Evolutionary conservation across 1,139 yeast genomes (phyloP).

Genomic region (Zhuliangozyma blackwelliae): DNA sequence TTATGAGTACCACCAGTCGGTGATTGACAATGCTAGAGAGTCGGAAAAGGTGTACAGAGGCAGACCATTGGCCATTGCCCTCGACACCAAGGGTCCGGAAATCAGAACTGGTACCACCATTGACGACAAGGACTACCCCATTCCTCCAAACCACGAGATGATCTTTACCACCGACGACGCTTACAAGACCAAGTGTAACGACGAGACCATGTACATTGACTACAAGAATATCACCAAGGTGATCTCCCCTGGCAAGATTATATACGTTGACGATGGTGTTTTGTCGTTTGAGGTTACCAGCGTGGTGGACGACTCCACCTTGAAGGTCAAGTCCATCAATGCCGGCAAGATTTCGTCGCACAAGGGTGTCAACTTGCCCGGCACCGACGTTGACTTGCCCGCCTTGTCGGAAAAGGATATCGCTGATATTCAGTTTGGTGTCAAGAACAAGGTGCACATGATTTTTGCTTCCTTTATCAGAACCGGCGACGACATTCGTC

Average conservation of each 20-base stretch:
- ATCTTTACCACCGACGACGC: constrained; percentile 86
- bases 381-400: constrained; percentile 98
- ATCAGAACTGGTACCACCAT: constrained; percentile 96
- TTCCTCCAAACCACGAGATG: constrained; percentile 85
- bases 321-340: constrained; percentile 85
- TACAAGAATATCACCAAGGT: constrained; percentile 96
- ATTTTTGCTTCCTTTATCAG: constrained; percentile 97
- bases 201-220: constrained; percentile 81
- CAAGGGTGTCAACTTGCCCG: constrained; percentile 99
- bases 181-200: constrained; percentile 69
- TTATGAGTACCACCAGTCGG: constrained; percentile 94
- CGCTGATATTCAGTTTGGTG: constrained; percentile 89
- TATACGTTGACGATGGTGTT: constrained; percentile 97
- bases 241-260: constrained; percentile 78
- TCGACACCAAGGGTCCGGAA: constrained; percentile 99
- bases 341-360: constrained; percentile 94
- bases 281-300: constrained; percentile 89
- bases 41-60: constrained; percentile 89
- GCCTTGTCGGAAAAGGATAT: constrained; percentile 96
- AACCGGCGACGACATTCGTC: constrained; percentile 82
- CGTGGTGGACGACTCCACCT: constrained; percentile 70
- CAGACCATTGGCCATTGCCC: constrained; percentile 96
- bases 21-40: constrained; percentile 91
- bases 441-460: constrained; percentile 96
- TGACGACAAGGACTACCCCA: constrained; percentile 75